These are phyloP conservation scores for Meyerozyma elateridarum DNA, from an alignment of 1,139 yeast species.

Conservation along the genomic window DNA sequence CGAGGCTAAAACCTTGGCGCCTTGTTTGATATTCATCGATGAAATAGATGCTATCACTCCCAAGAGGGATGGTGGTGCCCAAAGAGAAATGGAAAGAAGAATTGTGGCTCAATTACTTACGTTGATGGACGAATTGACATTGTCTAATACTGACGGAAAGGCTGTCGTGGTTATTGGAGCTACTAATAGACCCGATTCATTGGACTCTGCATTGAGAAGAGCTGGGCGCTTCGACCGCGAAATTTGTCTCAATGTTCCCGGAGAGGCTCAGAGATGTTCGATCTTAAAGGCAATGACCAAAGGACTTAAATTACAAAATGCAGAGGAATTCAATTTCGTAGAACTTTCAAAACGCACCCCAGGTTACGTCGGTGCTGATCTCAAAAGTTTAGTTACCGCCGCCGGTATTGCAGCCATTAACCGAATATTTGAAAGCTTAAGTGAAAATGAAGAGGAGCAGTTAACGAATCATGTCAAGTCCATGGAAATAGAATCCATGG, in stretches of 20 bases:
- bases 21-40: slow-evolving; percentile 88
- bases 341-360: slow-evolving; percentile 90
- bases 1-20: slow-evolving; percentile 87
- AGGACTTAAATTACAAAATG: slow-evolving; percentile 56
- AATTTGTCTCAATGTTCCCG: slow-evolving; percentile 78
- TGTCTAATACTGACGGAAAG: slow-evolving; percentile 84
- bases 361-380: slow-evolving; percentile 97
- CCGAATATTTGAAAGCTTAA: slow-evolving; percentile 62
- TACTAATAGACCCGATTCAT: slow-evolving; percentile 45
- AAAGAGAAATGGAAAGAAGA: slow-evolving; percentile 96
- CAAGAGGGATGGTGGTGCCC: slow-evolving; percentile 92
- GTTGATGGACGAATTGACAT: slow-evolving; percentile 85
- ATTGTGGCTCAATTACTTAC: slow-evolving; percentile 94
- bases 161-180: slow-evolving; percentile 66
- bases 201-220: slow-evolving; percentile 45
- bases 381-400: slow-evolving; percentile 89
- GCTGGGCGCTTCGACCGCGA: slow-evolving; percentile 49
- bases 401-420: slow-evolving; percentile 95
- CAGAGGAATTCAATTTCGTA: slow-evolving; percentile 58
- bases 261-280: slow-evolving; percentile 73
- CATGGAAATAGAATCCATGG: slow-evolving; percentile 31
- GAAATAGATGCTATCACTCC: slow-evolving; percentile 98
- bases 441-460: slow-evolving; percentile 31
- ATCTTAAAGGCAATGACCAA: slow-evolving; percentile 73
- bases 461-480: slow-evolving; percentile 10